phyloP scores from a whole-genome alignment of 2,329 filamentous ascomycete genomes.

The Laburnicola sp. region DNA sequence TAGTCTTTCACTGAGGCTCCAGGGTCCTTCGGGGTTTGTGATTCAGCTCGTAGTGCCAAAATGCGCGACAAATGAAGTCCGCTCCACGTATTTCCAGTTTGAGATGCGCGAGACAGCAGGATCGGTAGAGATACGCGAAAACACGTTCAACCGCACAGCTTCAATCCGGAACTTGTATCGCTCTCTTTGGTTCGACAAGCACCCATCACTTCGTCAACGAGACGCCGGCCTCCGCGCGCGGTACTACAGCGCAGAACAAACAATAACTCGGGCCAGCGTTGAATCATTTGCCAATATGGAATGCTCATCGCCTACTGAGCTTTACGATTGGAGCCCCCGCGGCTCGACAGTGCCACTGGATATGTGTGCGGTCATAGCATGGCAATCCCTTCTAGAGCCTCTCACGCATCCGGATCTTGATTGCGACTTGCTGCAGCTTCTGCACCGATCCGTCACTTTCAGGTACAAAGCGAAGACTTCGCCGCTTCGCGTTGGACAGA shows the following conservation, averaged over 20 bases:
- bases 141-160: too few relatives aligned
- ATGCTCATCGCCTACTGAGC: constrained; percentile 8
- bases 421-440: constrained; percentile 7
- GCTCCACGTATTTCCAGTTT: constrained; percentile 9
- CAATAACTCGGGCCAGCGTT: too few relatives aligned
- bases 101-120: constrained; percentile 3
- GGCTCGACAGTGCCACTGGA: constrained; percentile 7
- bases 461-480: constrained; percentile 8
- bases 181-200: too few relatives aligned
- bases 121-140: too few relatives aligned
- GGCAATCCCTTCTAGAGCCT: constrained; percentile 9
- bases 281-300: too few relatives aligned
- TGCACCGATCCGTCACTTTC: constrained; percentile 8
- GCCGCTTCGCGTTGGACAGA: constrained; percentile 7
- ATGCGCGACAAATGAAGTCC: constrained; percentile 8
- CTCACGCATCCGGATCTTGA: constrained; percentile 9
- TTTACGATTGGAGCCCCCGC: constrained; percentile 6
- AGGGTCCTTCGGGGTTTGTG: constrained; percentile 8
- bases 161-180: too few relatives aligned
- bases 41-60: constrained; percentile 9
- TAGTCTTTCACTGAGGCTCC: too few relatives aligned
- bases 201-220: too few relatives aligned
- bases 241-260: too few relatives aligned
- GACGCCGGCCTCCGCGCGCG: too few relatives aligned
- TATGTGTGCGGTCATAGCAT: constrained; percentile 7